A percentile compares a stretch with the other conserved stretches of the same genome.
These are phyloP conservation scores for Fusarium sambucinum DNA, from an alignment of 2,329 filamentous ascomycete genomes.

Conservation along the genomic window DNA sequence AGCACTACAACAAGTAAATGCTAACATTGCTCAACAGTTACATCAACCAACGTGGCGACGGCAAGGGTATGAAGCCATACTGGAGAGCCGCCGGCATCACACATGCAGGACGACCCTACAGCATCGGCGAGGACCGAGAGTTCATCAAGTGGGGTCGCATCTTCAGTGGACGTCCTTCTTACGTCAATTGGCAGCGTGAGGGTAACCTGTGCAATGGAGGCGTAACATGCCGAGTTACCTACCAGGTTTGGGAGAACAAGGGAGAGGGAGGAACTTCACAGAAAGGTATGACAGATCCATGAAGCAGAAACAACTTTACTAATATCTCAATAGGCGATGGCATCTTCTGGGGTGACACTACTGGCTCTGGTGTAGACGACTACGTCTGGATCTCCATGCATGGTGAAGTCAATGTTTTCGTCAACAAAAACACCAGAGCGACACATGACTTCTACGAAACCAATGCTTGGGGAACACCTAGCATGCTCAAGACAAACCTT, in stretches of 20 bases:
- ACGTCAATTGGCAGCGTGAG: conserved; percentile 3
- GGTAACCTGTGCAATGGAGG: neutral
- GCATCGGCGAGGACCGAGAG: conserved; percentile 3
- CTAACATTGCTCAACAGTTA: neutral
- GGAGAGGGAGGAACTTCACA: conserved; percentile 7
- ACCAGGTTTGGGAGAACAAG: conserved; percentile 7
- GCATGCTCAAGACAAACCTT: conserved; percentile 6
- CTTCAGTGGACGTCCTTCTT: neutral
- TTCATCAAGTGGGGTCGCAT: conserved; percentile 10
- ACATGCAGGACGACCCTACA: neutral
- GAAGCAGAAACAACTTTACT: neutral
- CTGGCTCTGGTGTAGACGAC: conserved; percentile 2
- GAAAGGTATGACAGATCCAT: neutral
- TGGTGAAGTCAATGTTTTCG: conserved; percentile 7
- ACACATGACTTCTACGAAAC: conserved; percentile 5
- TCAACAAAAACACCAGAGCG: neutral
- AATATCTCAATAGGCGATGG: neutral
- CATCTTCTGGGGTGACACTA: conserved; percentile 7
- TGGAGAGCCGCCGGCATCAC: neutral
- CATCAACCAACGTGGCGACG: conserved; percentile 9
- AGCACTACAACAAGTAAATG: neutral
- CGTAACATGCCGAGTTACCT: neutral
- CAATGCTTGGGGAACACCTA: conserved; percentile 2
- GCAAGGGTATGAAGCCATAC: conserved; percentile 2
- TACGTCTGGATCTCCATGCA: conserved; percentile 14